A percentile compares a stretch with the other conserved stretches of the same genome.
Evolutionary conservation across 768 basidiomycete species (phyloP).

Genomic region (Naganishia kalamii): DNA sequence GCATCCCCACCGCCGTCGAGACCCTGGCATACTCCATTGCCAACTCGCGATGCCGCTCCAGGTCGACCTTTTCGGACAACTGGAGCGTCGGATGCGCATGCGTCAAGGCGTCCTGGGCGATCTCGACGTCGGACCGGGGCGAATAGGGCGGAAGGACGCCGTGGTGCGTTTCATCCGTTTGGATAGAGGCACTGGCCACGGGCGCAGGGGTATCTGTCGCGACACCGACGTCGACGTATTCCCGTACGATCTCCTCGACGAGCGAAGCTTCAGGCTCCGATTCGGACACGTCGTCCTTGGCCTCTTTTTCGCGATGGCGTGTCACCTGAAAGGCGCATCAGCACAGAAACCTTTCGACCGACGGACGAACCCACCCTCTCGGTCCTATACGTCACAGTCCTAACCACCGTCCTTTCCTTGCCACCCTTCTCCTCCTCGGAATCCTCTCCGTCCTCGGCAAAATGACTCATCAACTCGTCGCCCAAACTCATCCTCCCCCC

Average conservation of each 20-base stretch:
- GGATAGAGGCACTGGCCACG: not conserved
- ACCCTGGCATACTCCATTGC: not conserved
- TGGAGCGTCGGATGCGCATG: slow-evolving; percentile 10
- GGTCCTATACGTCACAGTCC: slow-evolving; percentile 6
- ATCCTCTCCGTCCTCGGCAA: not conserved
- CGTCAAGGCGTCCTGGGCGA: not conserved
- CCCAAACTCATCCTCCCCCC: slow-evolving; percentile 2
- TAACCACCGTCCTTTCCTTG: slow-evolving; percentile 11
- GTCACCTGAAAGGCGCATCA: not conserved
- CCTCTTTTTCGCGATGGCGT: not conserved
- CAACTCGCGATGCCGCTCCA: slow-evolving; percentile 2
- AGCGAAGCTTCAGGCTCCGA: not conserved
- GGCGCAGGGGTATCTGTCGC: slow-evolving; percentile 3
- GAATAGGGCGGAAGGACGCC: slow-evolving; percentile 9
- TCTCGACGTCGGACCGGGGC: not conserved
- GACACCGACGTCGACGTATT: not conserved
- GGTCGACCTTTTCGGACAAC: not conserved
- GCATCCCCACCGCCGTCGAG: not conserved
- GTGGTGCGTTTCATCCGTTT: slow-evolving; percentile 8
- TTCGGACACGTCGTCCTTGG: not conserved
- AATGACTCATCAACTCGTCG: not conserved
- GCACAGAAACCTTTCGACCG: not conserved
- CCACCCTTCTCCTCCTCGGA: slow-evolving; percentile 3
- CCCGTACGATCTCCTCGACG: slow-evolving; percentile 3
- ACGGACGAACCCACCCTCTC: not conserved